Evolutionary conservation across 371 early-diverging fungal genomes (phyloP), one percentile per base, ranked within the genome.

Genomic region (Lichtheimia ramosa): DNA sequence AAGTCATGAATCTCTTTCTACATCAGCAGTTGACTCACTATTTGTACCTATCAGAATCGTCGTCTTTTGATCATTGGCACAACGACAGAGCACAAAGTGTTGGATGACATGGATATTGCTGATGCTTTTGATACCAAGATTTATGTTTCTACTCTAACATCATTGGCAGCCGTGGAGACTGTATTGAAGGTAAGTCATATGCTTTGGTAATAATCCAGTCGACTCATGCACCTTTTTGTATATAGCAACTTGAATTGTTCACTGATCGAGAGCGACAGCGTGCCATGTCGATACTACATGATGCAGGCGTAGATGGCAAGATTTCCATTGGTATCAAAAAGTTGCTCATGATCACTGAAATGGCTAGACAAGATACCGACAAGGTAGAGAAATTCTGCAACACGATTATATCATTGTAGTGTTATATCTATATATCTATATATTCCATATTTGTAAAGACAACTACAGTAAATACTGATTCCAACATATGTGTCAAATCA

Each of bases 321-420:
- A 61, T 96, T 39, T 73, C 86, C 18, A 86, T 98, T 43, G 93
- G 94, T 6, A 82, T 98, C 67, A 98, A 97, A 79, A 93, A 91
- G 64, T 72, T 98, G 52, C 66, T 98, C 54, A 88, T 91, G 87
- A 78, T 93, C 15, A 81, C 89, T 27, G 97, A 97, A 69, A 94
- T 90, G 90, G 93, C 95, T 3, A 65, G 89, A 27, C 96, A 94
- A 72, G 93, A 92, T 58, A 64, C 66, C 14, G 83, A 86, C 62
- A 84, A 82, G 54, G 75, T 85, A 3, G 81, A 77, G 0, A 82
- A 84, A 54, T 85, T 88, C 71, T 86, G 85, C 28, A 75, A 75
- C 59, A 71, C 83, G 51, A 75, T 87, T 41, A 48, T 66, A 5
- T 58, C 68, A 2, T 49, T 75, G 52, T 58, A 73, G 42, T 23